Evolutionary conservation across 2,329 filamentous ascomycete genomes (phyloP), one percentile per base, ranked within the genome.

Genomic region (Aspergillus brasiliensis): DNA sequence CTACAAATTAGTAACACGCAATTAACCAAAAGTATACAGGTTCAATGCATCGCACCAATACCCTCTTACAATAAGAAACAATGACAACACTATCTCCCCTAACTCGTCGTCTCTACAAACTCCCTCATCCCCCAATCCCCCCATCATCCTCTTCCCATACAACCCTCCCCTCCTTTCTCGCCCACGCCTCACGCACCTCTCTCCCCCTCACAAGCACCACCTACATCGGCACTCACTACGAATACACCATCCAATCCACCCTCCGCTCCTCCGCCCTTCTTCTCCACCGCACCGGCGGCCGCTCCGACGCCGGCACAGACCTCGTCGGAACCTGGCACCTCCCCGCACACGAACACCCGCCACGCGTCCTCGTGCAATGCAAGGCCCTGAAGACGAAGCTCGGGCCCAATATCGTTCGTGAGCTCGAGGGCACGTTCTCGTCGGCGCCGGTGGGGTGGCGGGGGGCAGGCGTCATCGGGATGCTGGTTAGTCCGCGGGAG

Each of bases 381-480:
- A 82, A 82, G 64, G 73, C 77, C 3, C 63, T 78, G 7, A 76
- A 75, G 44, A 63, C 71, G 5, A 81, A 80, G 58, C 67, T 80
- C 2, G 73, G 75, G 0, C 80, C 80, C 10, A 78, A 78, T 46
- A 58, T 80, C 19, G 75, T 82, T 15, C 74, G 80, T 17, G 80
- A 82, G 60, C 66, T 82, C 4, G 80, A 82, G 53, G 94, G 94
- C 3, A 86, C 91, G 0, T 90, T 95, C 69, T 82, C 83, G 1
- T 88, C 87, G 11, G 90, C 91, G 6, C 92, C 92, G 1, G 78
- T 83, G 0, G 89, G 88, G 0, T 96, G 91, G 90, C 81, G 86
- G 56, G 85, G 84, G 0, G 80, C 1, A 5, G 25, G 49, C 27
- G 57, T 27, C 6, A 73, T 97, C 34, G 93, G 87, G 0, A 70